Evolutionary conservation across 139 green algal genomes (phyloP).

Genomic region (Tetraselmis striata): DNA sequence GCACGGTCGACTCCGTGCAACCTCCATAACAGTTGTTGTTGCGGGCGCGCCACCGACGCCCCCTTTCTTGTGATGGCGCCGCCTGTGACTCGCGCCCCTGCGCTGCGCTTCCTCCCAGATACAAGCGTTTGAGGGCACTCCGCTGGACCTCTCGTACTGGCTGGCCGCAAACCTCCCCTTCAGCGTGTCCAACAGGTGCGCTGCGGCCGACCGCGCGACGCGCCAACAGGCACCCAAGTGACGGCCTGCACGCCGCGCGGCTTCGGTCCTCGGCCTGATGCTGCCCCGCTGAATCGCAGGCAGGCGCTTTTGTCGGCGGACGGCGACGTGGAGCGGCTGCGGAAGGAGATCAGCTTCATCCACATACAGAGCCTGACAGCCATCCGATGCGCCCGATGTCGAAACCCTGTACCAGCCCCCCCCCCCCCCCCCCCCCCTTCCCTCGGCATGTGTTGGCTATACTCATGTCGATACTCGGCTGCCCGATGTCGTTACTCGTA

Average conservation of each 20-base stretch:
- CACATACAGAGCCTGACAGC: neutral
- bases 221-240: no score
- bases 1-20: neutral
- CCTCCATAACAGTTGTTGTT: neutral
- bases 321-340: slow-evolving; percentile 18
- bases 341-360: slow-evolving; percentile 9
- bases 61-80: no score
- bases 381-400: neutral
- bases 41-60: neutral
- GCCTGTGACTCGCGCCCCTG: no score
- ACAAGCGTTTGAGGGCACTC: slow-evolving; percentile 14
- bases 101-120: slow-evolving; percentile 13
- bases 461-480: no score
- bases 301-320: slow-evolving; percentile 32
- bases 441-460: no score
- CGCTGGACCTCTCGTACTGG: slow-evolving; percentile 32
- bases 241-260: no score
- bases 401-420: no score
- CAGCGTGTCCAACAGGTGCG: neutral
- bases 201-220: no score
- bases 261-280: no score
- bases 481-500: no score
- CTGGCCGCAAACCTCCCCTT: slow-evolving; percentile 33
- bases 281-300: no score
- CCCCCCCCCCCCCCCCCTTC: no score